These are phyloP conservation scores for Kodamaea leandrae DNA, from an alignment of 805 yeast genomes.

Conservation along the genomic window DNA sequence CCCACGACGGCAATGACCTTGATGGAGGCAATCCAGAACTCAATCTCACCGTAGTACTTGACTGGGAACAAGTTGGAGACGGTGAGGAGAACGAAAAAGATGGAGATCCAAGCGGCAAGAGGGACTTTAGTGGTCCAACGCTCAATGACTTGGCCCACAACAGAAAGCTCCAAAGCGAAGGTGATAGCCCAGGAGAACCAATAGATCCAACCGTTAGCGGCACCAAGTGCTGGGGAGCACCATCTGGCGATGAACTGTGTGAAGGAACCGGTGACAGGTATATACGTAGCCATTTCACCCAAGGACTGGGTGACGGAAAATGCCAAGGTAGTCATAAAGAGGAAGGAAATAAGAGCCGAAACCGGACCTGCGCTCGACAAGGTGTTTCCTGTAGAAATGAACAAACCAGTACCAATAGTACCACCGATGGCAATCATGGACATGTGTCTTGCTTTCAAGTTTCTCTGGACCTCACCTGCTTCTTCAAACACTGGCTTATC, in stretches of 20 bases:
- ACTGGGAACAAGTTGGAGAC: constrained; percentile 63
- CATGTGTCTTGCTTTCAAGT: constrained; percentile 63
- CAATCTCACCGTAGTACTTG: constrained; percentile 68
- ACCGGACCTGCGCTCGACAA: constrained; percentile 65
- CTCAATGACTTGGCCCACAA: constrained; percentile 62
- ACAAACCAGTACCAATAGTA: constrained; percentile 76
- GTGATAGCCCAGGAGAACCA: constrained; percentile 81
- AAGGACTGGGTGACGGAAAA: constrained; percentile 66
- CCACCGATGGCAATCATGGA: constrained; percentile 80
- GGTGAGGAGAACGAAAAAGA: constrained; percentile 59
- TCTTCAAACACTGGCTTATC: constrained; percentile 8
- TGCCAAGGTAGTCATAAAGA: constrained; percentile 65
- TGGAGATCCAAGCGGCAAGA: constrained; percentile 67
- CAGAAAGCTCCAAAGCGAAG: constrained; percentile 69
- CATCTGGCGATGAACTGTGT: constrained; percentile 68
- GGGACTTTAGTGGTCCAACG: constrained; percentile 73
- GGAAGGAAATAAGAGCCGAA: constrained; percentile 58
- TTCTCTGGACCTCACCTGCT: constrained; percentile 48
- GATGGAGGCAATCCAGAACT: constrained; percentile 68
- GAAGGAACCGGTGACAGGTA: constrained; percentile 68
- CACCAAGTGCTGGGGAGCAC: constrained; percentile 69
- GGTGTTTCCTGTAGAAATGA: constrained; percentile 61
- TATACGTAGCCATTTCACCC: constrained; percentile 80
- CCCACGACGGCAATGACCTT: constrained; percentile 70
- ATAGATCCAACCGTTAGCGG: constrained; percentile 69